Evolutionary conservation across 1,284 basidiomycete species (phyloP).

Genomic region (Moesziomyces globuligerus): DNA sequence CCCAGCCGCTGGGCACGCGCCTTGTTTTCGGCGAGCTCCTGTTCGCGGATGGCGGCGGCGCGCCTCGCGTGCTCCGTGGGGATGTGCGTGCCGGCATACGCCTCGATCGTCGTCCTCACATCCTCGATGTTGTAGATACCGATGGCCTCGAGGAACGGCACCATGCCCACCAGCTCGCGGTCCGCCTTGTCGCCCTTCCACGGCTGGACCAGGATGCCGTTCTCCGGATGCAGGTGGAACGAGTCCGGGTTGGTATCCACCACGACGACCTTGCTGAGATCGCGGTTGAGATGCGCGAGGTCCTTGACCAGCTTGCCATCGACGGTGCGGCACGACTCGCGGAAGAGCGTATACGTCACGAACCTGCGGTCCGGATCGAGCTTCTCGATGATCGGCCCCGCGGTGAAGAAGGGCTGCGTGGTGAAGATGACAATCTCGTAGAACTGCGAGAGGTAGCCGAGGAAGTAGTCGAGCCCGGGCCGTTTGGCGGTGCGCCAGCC

Average conservation of each 20-base stretch:
- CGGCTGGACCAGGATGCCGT: constrained; percentile 82
- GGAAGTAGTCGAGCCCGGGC: constrained; percentile 96
- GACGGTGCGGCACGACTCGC: constrained; percentile 72
- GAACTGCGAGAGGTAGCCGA: constrained; percentile 95
- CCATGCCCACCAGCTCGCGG: constrained; percentile 82
- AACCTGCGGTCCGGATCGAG: constrained; percentile 92
- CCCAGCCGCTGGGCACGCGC: constrained; percentile 26
- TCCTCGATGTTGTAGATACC: constrained; percentile 72
- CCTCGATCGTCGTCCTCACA: constrained; percentile 84
- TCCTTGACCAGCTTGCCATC: constrained; percentile 74
- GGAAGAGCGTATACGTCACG: constrained; percentile 87
- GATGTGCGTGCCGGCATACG: constrained; percentile 87
- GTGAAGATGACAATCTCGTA: constrained; percentile 98
- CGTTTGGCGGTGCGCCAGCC: constrained; percentile 73
- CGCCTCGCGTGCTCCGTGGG: constrained; percentile 88
- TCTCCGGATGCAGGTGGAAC: constrained; percentile 84
- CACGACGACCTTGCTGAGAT: constrained; percentile 87
- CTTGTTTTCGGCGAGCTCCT: constrained; percentile 72
- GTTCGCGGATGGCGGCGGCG: constrained; percentile 75
- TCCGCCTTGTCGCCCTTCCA: constrained; percentile 87
- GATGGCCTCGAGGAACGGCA: constrained; percentile 92
- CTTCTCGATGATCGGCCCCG: constrained; percentile 88
- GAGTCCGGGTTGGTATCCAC: constrained; percentile 87
- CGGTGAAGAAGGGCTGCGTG: constrained; percentile 87
- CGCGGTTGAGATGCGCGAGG: constrained; percentile 89